A percentile compares a stretch with the other conserved stretches of the same genome.
These are phyloP conservation scores for Blumeria graminis DNA, from an alignment of 2,329 filamentous ascomycete genomes.

Conservation along the genomic window DNA sequence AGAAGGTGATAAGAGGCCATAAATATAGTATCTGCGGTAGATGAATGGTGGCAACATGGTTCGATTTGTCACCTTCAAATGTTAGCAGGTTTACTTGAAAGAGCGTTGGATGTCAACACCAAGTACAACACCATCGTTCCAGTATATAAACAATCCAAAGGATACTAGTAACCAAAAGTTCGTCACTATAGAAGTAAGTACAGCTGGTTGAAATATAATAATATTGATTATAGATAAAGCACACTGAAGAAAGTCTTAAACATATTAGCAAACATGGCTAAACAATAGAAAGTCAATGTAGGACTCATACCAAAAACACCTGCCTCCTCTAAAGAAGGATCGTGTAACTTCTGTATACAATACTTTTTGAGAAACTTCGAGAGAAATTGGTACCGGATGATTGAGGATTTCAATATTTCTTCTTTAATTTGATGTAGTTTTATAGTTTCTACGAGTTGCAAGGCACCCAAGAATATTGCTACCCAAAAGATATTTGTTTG, in stretches of 20 bases:
- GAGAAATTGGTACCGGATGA: no score
- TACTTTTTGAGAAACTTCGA: no score
- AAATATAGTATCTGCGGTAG: slow-evolving; percentile 86
- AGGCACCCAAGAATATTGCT: slow-evolving; percentile 46
- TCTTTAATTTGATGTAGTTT: not conserved
- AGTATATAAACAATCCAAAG: slow-evolving; percentile 54
- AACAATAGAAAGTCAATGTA: not conserved
- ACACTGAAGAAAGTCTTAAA: slow-evolving; percentile 28
- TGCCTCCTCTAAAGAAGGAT: slow-evolving; percentile 23
- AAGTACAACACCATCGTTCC: slow-evolving; percentile 82
- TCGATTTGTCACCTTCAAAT: slow-evolving; percentile 60
- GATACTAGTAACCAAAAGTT: slow-evolving; percentile 35
- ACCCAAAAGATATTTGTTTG: slow-evolving; percentile 98
- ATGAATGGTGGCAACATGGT: slow-evolving; percentile 76
- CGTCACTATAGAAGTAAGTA: slow-evolving; percentile 27
- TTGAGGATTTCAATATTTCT: not conserved
- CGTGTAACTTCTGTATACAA: slow-evolving; percentile 22
- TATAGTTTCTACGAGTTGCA: slow-evolving; percentile 22
- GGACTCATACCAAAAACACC: slow-evolving; percentile 24
- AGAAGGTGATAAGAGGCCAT: slow-evolving; percentile 75
- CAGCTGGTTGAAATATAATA: slow-evolving; percentile 23
- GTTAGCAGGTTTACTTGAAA: not conserved
- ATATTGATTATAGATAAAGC: slow-evolving; percentile 39
- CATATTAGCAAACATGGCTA: not conserved
- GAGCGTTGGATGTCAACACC: slow-evolving; percentile 25